These are phyloP conservation scores for Trametes villosa DNA, from an alignment of 768 basidiomycete species.

Conservation along the genomic window DNA sequence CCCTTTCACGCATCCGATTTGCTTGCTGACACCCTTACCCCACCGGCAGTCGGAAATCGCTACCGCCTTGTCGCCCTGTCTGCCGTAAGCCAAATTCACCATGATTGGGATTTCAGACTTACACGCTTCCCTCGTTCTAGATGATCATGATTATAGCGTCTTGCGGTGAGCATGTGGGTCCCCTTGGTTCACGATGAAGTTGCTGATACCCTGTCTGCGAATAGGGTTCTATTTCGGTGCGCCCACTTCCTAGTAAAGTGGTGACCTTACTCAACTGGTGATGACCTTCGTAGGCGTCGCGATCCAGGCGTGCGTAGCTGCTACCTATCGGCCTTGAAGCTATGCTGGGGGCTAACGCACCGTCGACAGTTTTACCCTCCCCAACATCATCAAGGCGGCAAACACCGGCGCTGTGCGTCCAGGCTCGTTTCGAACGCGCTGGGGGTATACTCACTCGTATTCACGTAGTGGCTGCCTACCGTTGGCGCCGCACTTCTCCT, in stretches of 20 bases:
- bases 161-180: not conserved
- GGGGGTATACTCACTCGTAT: not conserved
- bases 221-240: not conserved
- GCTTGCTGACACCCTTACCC: not conserved
- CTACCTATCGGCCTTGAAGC: not conserved
- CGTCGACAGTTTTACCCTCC: not conserved
- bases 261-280: not conserved
- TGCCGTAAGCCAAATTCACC: not conserved
- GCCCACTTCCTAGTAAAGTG: not conserved
- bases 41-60: not conserved
- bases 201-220: not conserved
- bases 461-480: not conserved
- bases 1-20: not conserved
- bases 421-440: not conserved
- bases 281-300: not conserved
- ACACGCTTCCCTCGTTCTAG: not conserved
- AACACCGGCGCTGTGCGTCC: not conserved
- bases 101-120: not conserved
- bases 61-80: not conserved
- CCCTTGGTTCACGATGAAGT: not conserved
- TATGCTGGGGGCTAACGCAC: not conserved
- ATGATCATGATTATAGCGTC: not conserved
- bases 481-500: not conserved
- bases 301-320: not conserved
- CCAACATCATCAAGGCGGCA: not conserved